Evolutionary conservation across 2,329 filamentous ascomycete species (phyloP).

Genomic region (Colletotrichum lentis): DNA sequence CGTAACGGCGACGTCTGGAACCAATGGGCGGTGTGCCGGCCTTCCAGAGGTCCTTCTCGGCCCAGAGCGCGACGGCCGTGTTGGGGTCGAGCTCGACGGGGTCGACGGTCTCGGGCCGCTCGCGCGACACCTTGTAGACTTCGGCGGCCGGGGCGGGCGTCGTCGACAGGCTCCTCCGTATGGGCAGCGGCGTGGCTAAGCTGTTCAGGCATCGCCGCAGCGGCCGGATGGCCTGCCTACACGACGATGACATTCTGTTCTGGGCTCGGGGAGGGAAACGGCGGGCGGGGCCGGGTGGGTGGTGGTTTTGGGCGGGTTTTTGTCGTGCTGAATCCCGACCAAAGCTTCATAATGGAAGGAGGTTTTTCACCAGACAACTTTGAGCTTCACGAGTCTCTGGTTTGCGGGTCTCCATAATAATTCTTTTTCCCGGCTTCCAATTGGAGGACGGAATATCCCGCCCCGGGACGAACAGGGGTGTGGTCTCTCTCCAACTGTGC

Average conservation of each 20-base stretch:
- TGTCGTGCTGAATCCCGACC: conserved; percentile 13
- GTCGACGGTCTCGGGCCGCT: conserved; percentile 40
- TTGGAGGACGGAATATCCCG: conserved; percentile 37
- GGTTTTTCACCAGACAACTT: conserved; percentile 21
- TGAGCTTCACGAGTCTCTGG: conserved; percentile 27
- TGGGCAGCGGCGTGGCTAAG: conserved; percentile 44
- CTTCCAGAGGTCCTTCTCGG: conserved; percentile 74
- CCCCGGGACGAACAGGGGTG: conserved; percentile 22
- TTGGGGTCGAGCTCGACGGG: conserved; percentile 68
- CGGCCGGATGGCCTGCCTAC: conserved; percentile 66
- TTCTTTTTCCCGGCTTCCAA: conserved; percentile 35
- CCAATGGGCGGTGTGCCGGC: conserved; percentile 77
- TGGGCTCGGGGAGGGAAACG: conserved; percentile 12
- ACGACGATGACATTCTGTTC: conserved; percentile 61
- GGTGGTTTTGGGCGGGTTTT: conserved; percentile 10
- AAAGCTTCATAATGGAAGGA: conserved; percentile 5
- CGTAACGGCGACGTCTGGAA: conserved; percentile 82
- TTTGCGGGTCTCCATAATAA: conserved; percentile 36
- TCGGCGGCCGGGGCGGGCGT: conserved; percentile 47
- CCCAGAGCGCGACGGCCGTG: conserved; percentile 69
- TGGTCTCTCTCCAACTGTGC: conserved; percentile 5
- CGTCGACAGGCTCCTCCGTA: conserved; percentile 46
- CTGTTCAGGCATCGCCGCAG: conserved; percentile 63
- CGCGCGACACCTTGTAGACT: conserved; percentile 40
- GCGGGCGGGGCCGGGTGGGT: conserved; percentile 7